phyloP scores from a whole-genome alignment of 345 rosid species.

The Arabidopsis thaliana region DNA sequence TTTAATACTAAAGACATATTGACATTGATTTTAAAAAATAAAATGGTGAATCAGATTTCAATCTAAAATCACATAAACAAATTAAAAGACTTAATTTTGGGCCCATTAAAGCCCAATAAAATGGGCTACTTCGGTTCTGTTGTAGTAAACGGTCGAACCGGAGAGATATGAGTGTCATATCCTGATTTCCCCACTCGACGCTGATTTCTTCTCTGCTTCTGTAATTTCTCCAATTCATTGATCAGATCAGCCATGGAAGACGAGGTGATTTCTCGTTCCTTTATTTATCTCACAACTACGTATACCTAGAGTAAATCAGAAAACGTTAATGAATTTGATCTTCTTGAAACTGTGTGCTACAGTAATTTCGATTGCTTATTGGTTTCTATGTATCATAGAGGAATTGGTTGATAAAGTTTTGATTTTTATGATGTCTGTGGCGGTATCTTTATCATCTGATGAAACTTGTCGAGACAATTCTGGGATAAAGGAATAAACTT shows the following conservation, averaged over 20 bases:
- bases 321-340: slow-evolving; percentile 6
- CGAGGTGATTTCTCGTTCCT: slow-evolving; percentile 44
- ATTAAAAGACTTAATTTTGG: neutral
- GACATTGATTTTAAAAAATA: neutral
- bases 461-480: neutral
- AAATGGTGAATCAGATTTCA: neutral
- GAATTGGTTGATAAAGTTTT: neutral
- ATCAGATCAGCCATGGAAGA: slow-evolving; percentile 56
- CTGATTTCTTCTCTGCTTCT: neutral
- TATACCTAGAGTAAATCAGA: neutral
- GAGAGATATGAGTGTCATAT: neutral
- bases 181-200: neutral
- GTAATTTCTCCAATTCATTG: neutral
- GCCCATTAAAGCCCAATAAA: neutral
- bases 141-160: neutral
- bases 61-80: neutral
- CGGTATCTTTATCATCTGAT: neutral
- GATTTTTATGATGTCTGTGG: neutral
- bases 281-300: neutral
- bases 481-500: neutral
- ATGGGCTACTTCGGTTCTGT: neutral
- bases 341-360: neutral
- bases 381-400: neutral
- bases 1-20: too few species aligned
- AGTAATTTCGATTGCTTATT: neutral